A percentile compares a stretch with the other conserved stretches of the same genome.
Conservation (phyloP, 2,329 filamentous ascomycete genomes). For the Ascochyta fabae region DNA sequence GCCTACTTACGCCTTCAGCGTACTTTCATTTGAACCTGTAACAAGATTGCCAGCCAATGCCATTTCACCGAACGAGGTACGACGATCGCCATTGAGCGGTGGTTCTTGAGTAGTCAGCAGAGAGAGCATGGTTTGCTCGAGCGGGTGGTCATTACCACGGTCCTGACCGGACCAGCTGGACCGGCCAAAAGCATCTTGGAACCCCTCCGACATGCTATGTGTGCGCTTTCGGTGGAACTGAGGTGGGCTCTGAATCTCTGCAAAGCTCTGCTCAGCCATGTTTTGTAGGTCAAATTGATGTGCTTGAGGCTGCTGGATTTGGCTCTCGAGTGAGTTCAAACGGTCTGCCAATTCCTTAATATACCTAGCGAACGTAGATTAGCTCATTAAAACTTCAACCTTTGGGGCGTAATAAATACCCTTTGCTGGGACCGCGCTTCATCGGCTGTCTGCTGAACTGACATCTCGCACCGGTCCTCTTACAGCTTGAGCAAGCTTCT, state of each 20-base stretch:
- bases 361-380: constrained; percentile 36
- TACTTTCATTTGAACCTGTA: constrained; percentile 43
- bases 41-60: constrained; percentile 43
- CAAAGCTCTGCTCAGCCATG: constrained; percentile 39
- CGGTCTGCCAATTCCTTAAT: constrained; percentile 51
- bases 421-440: constrained; percentile 53
- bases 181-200: constrained; percentile 41
- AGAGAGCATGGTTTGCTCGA: constrained; percentile 26
- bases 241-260: constrained; percentile 38
- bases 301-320: constrained; percentile 43
- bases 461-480: constrained; percentile 48
- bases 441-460: constrained; percentile 51
- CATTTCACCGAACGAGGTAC: constrained; percentile 46
- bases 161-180: constrained; percentile 45
- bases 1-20: constrained; percentile 42
- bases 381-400: constrained; percentile 2
- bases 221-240: constrained; percentile 47
- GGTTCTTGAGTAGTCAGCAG: constrained; percentile 39
- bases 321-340: constrained; percentile 47
- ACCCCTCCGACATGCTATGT: constrained; percentile 48
- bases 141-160: constrained; percentile 39
- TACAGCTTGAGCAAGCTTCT: constrained; percentile 50
- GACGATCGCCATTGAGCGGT: constrained; percentile 42
- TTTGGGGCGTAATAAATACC: constrained; percentile 26
- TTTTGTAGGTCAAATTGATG: constrained; percentile 41